Evolutionary conservation across 2,329 filamentous ascomycete species (phyloP).

Genomic region (Xylaria sp.): DNA sequence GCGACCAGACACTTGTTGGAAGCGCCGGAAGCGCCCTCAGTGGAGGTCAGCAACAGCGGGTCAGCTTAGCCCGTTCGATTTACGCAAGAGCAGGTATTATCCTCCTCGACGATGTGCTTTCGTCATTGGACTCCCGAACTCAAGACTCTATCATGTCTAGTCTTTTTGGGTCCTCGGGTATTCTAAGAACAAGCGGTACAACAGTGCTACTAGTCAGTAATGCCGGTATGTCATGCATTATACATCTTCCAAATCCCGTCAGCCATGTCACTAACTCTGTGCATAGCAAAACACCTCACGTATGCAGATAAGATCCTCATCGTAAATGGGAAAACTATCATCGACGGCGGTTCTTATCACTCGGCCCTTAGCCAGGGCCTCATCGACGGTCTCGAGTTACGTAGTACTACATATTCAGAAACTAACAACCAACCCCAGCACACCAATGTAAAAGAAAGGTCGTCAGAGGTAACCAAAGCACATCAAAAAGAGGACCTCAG

Average conservation of each 20-base stretch:
- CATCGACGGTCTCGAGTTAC: too few species aligned
- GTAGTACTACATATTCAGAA: too few species aligned
- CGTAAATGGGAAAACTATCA: not conserved
- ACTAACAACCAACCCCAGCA: too few species aligned
- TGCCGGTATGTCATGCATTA: too few species aligned
- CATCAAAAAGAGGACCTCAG: constrained; percentile 4
- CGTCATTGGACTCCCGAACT: not conserved
- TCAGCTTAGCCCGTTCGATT: not conserved
- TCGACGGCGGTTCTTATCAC: not conserved
- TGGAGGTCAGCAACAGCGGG: constrained; percentile 4
- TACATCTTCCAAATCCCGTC: too few species aligned
- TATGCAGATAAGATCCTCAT: constrained; percentile 1
- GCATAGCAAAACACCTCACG: constrained; percentile 1
- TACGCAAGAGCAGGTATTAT: not conserved
- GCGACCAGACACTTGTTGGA: not conserved
- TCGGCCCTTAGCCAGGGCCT: not conserved
- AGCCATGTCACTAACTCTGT: too few species aligned
- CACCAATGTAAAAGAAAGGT: not conserved
- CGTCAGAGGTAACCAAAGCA: constrained; percentile 6
- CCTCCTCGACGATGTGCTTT: not conserved
- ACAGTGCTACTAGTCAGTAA: too few species aligned
- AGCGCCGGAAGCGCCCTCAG: not conserved
- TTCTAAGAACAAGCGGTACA: too few species aligned
- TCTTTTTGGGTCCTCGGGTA: not conserved
- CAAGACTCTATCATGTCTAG: not conserved